Evolutionary conservation across 352 stramenopile species (phyloP), one percentile per base, ranked within the genome.

Genomic region (Pythium rhizo-oryzae): DNA sequence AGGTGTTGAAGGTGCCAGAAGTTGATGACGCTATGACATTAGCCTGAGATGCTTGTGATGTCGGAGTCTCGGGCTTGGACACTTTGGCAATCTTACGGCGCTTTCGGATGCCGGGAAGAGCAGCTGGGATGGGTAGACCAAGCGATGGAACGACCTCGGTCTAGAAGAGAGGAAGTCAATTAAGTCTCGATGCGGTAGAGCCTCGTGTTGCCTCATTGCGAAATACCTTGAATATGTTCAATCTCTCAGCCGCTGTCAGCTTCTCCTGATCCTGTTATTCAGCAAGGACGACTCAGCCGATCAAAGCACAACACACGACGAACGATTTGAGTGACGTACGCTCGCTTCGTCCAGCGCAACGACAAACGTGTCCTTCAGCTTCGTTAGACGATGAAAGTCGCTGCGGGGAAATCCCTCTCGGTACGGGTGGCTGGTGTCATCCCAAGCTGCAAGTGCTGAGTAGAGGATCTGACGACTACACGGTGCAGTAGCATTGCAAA

Each of bases 171-270:
- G 6, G 2, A 47, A 23, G 30, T 58, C 1, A 51, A n/a, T n/a
- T n/a, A n/a, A n/a, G 30, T 50, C 12, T 39, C 28, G 3, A 47
- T 7, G 1, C 21, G 15, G 5, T 21, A 47, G 37, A 15, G 35
- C 35, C 41, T 47, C 21, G 13, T n/a, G 5, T 8, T 21, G 15
- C 13, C 18, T 19, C 41, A 19, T 47, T 47, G 41, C 41, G 4
- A 21, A n/a, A n/a, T 44, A 64, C 63, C 63, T 56, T 64, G 46
- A 70, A 70, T 2, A 70, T 43, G 16, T 49, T 52, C 13, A 70
- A 24, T 33, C 63, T 44, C 15, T 64, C 41, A 18, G 52, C 33
- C 0, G 63, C 18, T 24, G 63, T 49, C 13, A 62, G 46, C 23
- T 59, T 62, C 30, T 62, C 63, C 53, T 70, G 54, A 4, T 62